Evolutionary conservation across 768 basidiomycete species (phyloP).

Genomic region (Mycena epipterygia): DNA sequence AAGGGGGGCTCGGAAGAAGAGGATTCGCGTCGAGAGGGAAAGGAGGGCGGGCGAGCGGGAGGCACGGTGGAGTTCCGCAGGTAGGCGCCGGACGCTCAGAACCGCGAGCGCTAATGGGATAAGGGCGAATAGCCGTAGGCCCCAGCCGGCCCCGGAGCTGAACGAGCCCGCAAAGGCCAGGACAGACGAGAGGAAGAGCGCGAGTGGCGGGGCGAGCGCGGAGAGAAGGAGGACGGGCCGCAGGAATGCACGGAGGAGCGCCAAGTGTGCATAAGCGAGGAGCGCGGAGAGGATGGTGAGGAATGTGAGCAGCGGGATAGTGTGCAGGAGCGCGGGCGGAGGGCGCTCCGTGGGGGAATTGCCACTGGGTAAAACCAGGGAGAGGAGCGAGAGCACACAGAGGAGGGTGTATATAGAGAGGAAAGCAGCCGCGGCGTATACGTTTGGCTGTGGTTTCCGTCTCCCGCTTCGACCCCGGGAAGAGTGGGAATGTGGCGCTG

Average conservation of each 20-base stretch:
- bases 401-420: slow-evolving; percentile 73
- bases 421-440: slow-evolving; percentile 77
- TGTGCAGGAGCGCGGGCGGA: slow-evolving; percentile 75
- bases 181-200: slow-evolving; percentile 78
- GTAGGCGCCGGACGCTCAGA: slow-evolving; percentile 78
- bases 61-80: slow-evolving; percentile 73
- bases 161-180: slow-evolving; percentile 80
- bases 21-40: slow-evolving; percentile 74
- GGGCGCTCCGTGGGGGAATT: slow-evolving; percentile 54
- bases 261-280: slow-evolving; percentile 80
- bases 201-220: slow-evolving; percentile 80
- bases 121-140: slow-evolving; percentile 84
- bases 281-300: slow-evolving; percentile 78
- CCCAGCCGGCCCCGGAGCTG: slow-evolving; percentile 39
- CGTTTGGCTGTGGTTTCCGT: slow-evolving; percentile 79
- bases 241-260: slow-evolving; percentile 84
- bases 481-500: slow-evolving; percentile 62
- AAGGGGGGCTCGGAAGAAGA: slow-evolving; percentile 76
- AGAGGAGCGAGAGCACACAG: slow-evolving; percentile 73
- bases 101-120: slow-evolving; percentile 79
- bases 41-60: slow-evolving; percentile 76
- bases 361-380: slow-evolving; percentile 72
- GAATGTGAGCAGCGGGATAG: slow-evolving; percentile 82
- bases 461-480: slow-evolving; percentile 47
- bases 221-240: slow-evolving; percentile 87